Base-by-base conservation (phyloP, 192 early-diverging fungal genomes). In the Gamsiella multidivaricata region DNA sequence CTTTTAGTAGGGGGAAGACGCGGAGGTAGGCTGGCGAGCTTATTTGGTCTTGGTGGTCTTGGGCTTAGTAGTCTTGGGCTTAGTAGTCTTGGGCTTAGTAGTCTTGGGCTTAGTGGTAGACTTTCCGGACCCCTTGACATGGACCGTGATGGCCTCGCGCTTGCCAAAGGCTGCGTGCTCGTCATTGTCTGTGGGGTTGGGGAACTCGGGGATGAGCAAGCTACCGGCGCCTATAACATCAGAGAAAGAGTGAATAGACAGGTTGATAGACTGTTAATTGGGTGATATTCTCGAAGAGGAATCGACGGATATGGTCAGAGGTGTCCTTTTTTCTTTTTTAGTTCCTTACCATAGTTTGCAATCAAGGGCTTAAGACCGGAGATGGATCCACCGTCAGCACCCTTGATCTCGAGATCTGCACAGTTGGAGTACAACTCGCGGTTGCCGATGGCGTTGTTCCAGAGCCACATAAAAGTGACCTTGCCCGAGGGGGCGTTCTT, bases 361-460 rank as follows among this genome's bases (percentile, higher is more conserved):
- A 69, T 39, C 4, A 82, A 61, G 33, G 82, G 80, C 7, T 55
- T 39, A 54, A 81, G 68, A 10, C 87, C 89, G 0, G 75, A 65
- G 39, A 83, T 67, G 7, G 63, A 43, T 7, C 76, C 80, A 32
- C 69, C 84, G 1, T 69, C 54, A 5, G 45, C 62, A 23, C 84
- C 82, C 20, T 85, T 62, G 58, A 90, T 88, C 37, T 70, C 68
- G 45, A 91, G 75, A 39, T 91, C 90, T 36, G 87, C 88, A 45
- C 89, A 90, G 82, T 85, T 89, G 82, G 88, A 87, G 79, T 90
- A 91, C 60, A 85, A 84, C 62, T 90, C 87, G 57, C 90, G 84
- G 61, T 85, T 82, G 7, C 88, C 90, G 31, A 86, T 52, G 15
- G 81, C 83, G 34, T 88, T 91, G 81, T 90, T 86, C 89, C 89